phyloP scores from a whole-genome alignment of 73 alveolate genomes.

The Paramecium sonneborni region DNA sequence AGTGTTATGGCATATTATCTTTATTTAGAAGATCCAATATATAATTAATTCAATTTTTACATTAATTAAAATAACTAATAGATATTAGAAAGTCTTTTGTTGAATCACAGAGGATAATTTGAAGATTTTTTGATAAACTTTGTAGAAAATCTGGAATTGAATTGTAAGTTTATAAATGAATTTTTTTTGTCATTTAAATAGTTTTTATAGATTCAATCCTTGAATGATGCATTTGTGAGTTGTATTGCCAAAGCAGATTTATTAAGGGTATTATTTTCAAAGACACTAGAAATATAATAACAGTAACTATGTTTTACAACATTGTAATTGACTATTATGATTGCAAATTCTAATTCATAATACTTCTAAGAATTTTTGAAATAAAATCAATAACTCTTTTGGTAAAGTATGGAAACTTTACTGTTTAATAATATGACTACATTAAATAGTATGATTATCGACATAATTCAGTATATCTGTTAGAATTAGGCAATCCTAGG shows the following conservation, averaged over 20 bases:
- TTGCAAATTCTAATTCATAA: background rate
- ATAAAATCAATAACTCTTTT: background rate
- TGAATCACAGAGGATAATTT: background rate
- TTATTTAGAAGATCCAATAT: constrained; percentile 45
- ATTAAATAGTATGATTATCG: background rate
- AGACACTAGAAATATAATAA: background rate
- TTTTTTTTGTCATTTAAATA: constrained; percentile 6
- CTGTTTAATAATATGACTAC: background rate
- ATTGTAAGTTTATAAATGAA: constrained; percentile 31
- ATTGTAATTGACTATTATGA: background rate
- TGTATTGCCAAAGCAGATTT: background rate
- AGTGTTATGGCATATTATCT: constrained; percentile 54
- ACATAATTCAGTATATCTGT: background rate
- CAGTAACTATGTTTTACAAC: background rate
- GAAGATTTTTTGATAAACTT: background rate
- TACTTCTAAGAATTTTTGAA: background rate
- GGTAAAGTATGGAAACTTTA: background rate
- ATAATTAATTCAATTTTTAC: background rate
- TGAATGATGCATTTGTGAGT: background rate
- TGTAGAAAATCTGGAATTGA: background rate
- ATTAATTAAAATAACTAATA: background rate
- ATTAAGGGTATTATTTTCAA: background rate
- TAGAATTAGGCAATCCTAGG: background rate
- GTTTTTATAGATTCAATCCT: background rate
- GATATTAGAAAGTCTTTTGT: background rate